These are phyloP conservation scores for Geotrichum restrictum DNA, from an alignment of 1,139 yeast genomes.

Conservation along the genomic window DNA sequence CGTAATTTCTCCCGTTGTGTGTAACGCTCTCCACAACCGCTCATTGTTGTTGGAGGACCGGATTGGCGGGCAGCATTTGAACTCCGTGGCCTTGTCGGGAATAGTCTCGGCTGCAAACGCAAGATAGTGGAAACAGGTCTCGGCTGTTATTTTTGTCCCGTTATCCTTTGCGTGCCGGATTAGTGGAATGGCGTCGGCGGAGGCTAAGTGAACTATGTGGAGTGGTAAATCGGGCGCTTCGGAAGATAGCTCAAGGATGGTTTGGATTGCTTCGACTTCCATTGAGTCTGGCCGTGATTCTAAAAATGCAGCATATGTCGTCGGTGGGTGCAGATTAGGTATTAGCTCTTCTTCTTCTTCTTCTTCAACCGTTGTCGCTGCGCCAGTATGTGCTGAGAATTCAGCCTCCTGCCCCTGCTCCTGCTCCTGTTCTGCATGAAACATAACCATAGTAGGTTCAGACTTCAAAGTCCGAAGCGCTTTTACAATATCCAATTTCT, in stretches of 20 bases:
- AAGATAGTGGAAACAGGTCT: slow-evolving; percentile 90
- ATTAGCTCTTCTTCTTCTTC: slow-evolving; percentile 2
- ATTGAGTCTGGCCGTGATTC: slow-evolving; percentile 84
- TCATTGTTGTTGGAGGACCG: slow-evolving; percentile 67
- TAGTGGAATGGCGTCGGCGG: slow-evolving; percentile 70
- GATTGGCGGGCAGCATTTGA: slow-evolving; percentile 94
- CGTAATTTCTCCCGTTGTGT: slow-evolving; percentile 58
- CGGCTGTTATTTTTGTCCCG: slow-evolving; percentile 66
- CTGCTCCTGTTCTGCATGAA: slow-evolving; percentile 86
- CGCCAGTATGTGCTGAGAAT: slow-evolving; percentile 37
- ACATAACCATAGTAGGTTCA: slow-evolving; percentile 70
- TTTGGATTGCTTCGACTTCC: slow-evolving; percentile 77
- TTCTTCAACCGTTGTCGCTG: neutral
- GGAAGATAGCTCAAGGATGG: slow-evolving; percentile 60
- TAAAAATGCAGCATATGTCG: slow-evolving; percentile 72
- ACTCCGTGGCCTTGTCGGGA: slow-evolving; percentile 70
- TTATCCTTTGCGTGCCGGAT: slow-evolving; percentile 61
- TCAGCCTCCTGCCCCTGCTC: slow-evolving; percentile 41
- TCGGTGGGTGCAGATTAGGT: slow-evolving; percentile 26
- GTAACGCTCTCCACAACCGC: slow-evolving; percentile 71
- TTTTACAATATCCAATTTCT: slow-evolving; percentile 53
- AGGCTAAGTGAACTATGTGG: slow-evolving; percentile 87
- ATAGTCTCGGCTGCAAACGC: slow-evolving; percentile 73
- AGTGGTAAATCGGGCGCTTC: slow-evolving; percentile 54
- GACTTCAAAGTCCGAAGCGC: slow-evolving; percentile 65